Evolutionary conservation across 805 yeast species (phyloP), one percentile per base, ranked within the genome.

Genomic region (Cyberlindnera maritima): DNA sequence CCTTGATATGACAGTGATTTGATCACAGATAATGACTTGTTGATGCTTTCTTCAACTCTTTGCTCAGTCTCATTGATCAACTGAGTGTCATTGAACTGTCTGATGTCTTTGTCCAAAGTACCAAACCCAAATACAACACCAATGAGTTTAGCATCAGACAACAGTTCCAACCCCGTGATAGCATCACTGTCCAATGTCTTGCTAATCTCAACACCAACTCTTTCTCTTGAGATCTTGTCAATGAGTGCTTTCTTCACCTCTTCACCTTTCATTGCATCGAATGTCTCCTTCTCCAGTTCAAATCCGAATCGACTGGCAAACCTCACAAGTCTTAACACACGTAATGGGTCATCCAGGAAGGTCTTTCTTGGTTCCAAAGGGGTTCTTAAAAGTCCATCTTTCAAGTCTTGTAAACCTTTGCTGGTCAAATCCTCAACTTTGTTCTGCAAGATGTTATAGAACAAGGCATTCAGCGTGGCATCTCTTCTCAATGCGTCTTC

Each of bases 401-500:
- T 55, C 53, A 94, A 69, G 64, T 94, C 99, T 8, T 74, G 61
- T 5, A 91, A 60, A 0, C 99, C 99, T 18, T 65, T 58, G 0
- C 77, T 79, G 0, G 99, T 94, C 50, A 84, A 80, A 65, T 94
- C 99, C 63, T 94, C 99, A 20, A 94, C 81, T 48, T 74, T 55
- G 13, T 71, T 72, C 5, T 81, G 77, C 44, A 76, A 76, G 43
- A 94, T 75, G 64, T 94, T 94, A 66, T 85, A 94, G 60, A 94
- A 94, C 20, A 94, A 68, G 0, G 99, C 96, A 64, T 94, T 94
- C 44, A 94, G 69, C 0, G 99, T 94, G 2, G 98, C 98, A 68
- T 94, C 99, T 61, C 99, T 75, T 59, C 99, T 76, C 54, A 80
- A 70, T 0, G 98, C 97, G 65, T 94, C 99, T 61, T 92, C 87